Evolutionary conservation across 2,329 filamentous ascomycete species (phyloP).

Genomic region (Trichoderma sp.): DNA sequence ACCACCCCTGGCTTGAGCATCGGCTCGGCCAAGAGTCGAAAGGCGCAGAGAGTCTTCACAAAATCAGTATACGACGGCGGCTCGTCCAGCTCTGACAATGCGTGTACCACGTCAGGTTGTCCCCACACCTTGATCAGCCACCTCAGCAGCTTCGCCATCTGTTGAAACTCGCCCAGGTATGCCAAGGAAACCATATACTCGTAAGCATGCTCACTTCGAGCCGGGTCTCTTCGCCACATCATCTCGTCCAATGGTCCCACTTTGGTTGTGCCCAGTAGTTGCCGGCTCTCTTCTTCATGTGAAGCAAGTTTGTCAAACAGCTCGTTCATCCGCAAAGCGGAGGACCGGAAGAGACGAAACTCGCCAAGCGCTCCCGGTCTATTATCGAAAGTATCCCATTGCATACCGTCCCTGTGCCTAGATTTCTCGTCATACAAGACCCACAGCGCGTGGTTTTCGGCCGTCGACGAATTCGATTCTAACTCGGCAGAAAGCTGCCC

Average conservation of each 20-base stretch:
- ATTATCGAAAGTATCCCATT: constrained; percentile 2
- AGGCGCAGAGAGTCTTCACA: constrained; percentile 42
- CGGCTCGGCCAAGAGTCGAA: constrained; percentile 47
- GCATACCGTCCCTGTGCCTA: neutral
- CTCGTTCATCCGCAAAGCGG: constrained; percentile 27
- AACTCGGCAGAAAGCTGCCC: constrained; percentile 23
- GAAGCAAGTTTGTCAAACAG: constrained; percentile 28
- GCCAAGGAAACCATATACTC: constrained; percentile 62
- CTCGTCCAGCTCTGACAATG: constrained; percentile 36
- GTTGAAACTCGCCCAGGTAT: constrained; percentile 55
- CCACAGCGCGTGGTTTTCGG: constrained; percentile 7
- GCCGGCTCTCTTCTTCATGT: constrained; percentile 26
- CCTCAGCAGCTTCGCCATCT: constrained; percentile 53
- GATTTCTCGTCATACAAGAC: constrained; percentile 1
- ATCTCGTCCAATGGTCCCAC: constrained; percentile 35
- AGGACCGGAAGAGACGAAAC: constrained; percentile 23
- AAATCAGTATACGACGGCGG: constrained; percentile 34
- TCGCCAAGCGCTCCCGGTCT: neutral
- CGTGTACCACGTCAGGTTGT: constrained; percentile 32
- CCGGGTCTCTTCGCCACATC: constrained; percentile 33
- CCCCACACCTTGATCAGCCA: constrained; percentile 57
- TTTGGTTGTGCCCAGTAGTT: constrained; percentile 22
- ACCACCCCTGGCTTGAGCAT: constrained; percentile 36
- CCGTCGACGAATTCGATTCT: constrained; percentile 16
- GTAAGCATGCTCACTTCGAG: constrained; percentile 43